Conservation (phyloP, 2,329 filamentous ascomycete genomes). For the Beauveria rudraprayagi region DNA sequence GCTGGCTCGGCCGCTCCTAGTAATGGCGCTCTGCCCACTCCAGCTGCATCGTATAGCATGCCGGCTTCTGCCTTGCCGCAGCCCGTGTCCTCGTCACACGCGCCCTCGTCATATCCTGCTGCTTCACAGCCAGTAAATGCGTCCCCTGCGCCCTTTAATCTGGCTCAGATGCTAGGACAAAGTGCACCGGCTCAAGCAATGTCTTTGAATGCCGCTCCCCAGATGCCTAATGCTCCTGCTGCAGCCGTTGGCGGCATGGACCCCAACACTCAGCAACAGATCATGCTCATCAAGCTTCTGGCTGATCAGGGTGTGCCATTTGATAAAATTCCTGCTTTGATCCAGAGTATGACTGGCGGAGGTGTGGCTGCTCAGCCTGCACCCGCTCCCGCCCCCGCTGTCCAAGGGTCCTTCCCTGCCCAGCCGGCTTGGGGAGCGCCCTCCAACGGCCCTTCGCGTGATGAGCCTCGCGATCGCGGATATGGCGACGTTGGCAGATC, state of each 20-base stretch:
- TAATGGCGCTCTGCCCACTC: conserved; percentile 28
- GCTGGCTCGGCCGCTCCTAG: conserved; percentile 39
- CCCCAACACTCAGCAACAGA: conserved; percentile 58
- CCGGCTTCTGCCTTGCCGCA: conserved; percentile 25
- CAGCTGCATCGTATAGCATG: conserved; percentile 37
- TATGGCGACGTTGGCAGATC: conserved; percentile 55
- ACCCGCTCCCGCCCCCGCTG: conserved; percentile 26
- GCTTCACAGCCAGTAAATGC: conserved; percentile 52
- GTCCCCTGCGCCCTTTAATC: conserved; percentile 36
- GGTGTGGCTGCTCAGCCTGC: conserved; percentile 27
- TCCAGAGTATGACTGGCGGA: conserved; percentile 43
- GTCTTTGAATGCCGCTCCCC: conserved; percentile 21
- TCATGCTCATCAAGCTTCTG: conserved; percentile 67
- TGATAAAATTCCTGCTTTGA: conserved; percentile 61
- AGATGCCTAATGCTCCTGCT: conserved; percentile 27
- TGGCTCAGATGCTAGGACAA: conserved; percentile 28
- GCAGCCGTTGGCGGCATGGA: conserved; percentile 31
- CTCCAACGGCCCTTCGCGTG: conserved; percentile 19
- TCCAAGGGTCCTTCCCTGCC: conserved; percentile 34
- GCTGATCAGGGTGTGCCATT: conserved; percentile 67
- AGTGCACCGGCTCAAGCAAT: conserved; percentile 24
- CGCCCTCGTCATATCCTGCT: conserved; percentile 31
- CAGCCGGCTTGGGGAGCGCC: conserved; percentile 26
- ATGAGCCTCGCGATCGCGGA: conserved; percentile 47
- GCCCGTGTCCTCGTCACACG: conserved; percentile 24